Conservation (phyloP, 2,329 filamentous ascomycete species). For the Dryadomyces quercus-mongolicae region DNA sequence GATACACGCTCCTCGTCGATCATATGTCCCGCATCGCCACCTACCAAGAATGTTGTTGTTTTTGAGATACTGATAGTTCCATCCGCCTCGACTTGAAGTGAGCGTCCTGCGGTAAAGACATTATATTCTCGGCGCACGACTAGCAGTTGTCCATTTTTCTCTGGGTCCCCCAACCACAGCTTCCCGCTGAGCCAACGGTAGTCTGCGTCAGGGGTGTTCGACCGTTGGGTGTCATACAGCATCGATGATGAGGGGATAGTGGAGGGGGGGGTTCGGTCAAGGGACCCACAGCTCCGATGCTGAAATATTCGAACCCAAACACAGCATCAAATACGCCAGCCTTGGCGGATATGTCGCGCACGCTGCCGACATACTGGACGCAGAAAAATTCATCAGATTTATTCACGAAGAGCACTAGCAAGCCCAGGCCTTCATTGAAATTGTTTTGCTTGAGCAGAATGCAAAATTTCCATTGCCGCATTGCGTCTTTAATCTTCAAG, state of each 20-base stretch:
- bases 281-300: neutral
- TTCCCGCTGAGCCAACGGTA: neutral
- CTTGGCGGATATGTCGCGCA: neutral
- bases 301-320: neutral
- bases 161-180: neutral
- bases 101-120: too few species aligned
- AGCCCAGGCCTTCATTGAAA: neutral
- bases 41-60: neutral
- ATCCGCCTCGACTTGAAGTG: too few species aligned
- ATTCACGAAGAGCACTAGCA: neutral
- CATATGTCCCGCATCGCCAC: neutral
- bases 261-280: too few species aligned
- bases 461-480: neutral
- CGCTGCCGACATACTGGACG: neutral
- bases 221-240: too few species aligned
- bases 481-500: neutral
- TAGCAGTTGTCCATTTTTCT: neutral
- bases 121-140: too few species aligned
- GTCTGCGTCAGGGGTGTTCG: neutral
- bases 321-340: neutral
- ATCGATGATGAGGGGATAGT: too few species aligned
- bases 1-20: neutral
- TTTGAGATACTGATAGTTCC: neutral
- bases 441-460: neutral
- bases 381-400: neutral